These are phyloP conservation scores for Omphalotus olearius DNA, from an alignment of 1,284 basidiomycete species.

Conservation along the genomic window DNA sequence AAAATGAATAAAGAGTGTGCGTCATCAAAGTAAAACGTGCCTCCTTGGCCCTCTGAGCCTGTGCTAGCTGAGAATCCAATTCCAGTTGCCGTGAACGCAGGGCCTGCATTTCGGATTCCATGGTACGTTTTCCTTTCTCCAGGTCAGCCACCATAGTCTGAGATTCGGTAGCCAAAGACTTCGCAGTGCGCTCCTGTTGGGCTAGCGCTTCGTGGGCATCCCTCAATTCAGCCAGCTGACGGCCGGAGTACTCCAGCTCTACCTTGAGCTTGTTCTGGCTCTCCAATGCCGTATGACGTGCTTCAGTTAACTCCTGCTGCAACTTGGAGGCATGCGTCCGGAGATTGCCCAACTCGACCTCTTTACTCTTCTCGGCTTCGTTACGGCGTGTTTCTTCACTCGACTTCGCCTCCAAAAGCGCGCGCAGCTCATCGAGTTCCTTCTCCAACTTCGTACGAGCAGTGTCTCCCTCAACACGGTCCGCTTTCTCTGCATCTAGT, in stretches of 20 bases:
- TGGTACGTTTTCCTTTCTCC: conserved; percentile 66
- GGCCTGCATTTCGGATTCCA: conserved; percentile 74
- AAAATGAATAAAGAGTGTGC: conserved; percentile 1
- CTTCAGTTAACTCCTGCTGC: conserved; percentile 57
- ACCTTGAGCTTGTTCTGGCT: conserved; percentile 64
- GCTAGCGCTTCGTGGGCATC: conserved; percentile 62
- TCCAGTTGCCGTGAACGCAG: conserved; percentile 73
- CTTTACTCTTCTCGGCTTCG: conserved; percentile 86
- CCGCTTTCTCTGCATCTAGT: conserved; percentile 59
- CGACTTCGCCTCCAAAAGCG: conserved; percentile 79
- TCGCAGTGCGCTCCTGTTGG: conserved; percentile 49
- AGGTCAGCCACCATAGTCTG: conserved; percentile 55
- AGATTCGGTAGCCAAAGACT: conserved; percentile 48
- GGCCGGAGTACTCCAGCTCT: conserved; percentile 56
- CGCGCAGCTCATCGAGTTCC: conserved; percentile 85
- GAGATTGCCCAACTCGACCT: conserved; percentile 75
- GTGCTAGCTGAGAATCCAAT: conserved; percentile 62
- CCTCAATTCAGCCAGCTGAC: conserved; percentile 55
- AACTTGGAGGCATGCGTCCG: conserved; percentile 63
- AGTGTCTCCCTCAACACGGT: conserved; percentile 49
- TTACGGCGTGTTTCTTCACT: conserved; percentile 82
- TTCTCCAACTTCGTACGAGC: conserved; percentile 65
- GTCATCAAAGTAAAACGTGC: conserved; percentile 34
- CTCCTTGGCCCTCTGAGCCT: conserved; percentile 65
- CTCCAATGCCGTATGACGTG: conserved; percentile 54